Evolutionary conservation across 2,329 filamentous ascomycete genomes (phyloP), one percentile per base, ranked within the genome.

Genomic region (Dactylonectria estremocensis): DNA sequence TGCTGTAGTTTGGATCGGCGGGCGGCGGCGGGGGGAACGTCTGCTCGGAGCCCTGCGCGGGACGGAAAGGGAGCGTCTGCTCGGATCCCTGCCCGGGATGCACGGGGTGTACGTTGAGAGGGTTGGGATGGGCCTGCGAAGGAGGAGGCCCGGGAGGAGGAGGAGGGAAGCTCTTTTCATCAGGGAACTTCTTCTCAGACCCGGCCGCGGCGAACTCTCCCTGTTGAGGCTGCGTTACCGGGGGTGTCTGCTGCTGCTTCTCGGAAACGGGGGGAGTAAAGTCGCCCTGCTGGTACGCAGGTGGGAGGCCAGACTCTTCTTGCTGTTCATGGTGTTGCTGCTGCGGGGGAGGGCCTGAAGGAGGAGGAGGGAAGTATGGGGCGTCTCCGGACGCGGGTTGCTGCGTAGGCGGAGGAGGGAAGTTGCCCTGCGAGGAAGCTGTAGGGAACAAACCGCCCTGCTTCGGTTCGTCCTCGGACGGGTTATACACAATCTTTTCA

Each of bases 301-400:
- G 63, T 10, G 59, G 57, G 13, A 40, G 52, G 18, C 49, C 59
- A 33, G 48, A 62, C 8, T 68, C 50, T 66, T 63, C 53, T 28
- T 22, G 73, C 3, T 68, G 50, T 11, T 68, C 45, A 11, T 71
- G 24, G 61, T 72, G 14, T 61, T 63, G 53, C 37, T 22, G 68
- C 3, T 69, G 50, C 28, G 70, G 71, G 31, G 76, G 69, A 43
- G 73, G 73, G 11, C 73, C 72, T 0, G 72, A 69, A 61, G 75
- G 75, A 66, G 74, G 74, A 14, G 74, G 75, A 10, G 77, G 75
- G 63, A 74, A 76, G 48, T 76, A 62, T 18, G 68, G 71, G 48
- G 67, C 66, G 45, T 76, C 57, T 43, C 72, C 54, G 1, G 64
- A 28, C 68, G 18, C 48, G 28, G 33, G 65, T 45, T 58, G 35